phyloP scores from a whole-genome alignment of 192 early-diverging fungal species.

The Backusella liffmaniae region DNA sequence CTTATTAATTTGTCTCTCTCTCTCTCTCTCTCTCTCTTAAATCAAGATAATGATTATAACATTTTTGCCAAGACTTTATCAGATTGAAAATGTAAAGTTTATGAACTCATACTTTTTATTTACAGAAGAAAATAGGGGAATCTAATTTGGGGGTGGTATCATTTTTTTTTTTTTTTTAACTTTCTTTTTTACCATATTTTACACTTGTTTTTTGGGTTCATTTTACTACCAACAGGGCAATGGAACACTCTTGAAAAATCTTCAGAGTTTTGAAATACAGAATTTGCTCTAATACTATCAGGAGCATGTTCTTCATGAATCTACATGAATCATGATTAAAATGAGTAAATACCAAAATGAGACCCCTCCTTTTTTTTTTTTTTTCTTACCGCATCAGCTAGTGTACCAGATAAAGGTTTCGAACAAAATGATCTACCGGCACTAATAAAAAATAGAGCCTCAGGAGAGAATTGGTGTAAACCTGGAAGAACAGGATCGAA shows the following conservation, averaged over 20 bases:
- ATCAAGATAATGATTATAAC: not conserved
- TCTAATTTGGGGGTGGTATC: not conserved
- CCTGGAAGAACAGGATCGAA: conserved; percentile 38
- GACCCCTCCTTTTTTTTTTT: not conserved
- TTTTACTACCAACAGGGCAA: conserved; percentile 53
- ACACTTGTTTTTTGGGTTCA: conserved; percentile 68
- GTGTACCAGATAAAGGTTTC: conserved; percentile 36
- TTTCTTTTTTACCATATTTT: conserved; percentile 27
- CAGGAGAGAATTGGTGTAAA: conserved; percentile 42
- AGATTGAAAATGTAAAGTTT: not conserved
- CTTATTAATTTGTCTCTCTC: too few species aligned
- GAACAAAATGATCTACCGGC: conserved; percentile 68
- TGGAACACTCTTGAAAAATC: conserved; percentile 66
- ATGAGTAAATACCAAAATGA: not conserved
- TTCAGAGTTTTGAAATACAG: conserved; percentile 57
- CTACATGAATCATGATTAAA: not conserved
- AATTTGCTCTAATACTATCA: conserved; percentile 59
- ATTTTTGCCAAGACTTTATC: not conserved
- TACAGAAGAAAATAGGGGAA: not conserved
- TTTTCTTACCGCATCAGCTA: conserved; percentile 10
- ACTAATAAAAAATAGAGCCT: conserved; percentile 64
- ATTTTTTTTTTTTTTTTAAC: not conserved
- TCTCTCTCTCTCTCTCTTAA: too few species aligned
- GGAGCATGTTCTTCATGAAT: conserved; percentile 66
- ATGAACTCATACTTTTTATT: not conserved